phyloP scores from a whole-genome alignment of 139 green algal species.

The Eudorina sp. region DNA sequence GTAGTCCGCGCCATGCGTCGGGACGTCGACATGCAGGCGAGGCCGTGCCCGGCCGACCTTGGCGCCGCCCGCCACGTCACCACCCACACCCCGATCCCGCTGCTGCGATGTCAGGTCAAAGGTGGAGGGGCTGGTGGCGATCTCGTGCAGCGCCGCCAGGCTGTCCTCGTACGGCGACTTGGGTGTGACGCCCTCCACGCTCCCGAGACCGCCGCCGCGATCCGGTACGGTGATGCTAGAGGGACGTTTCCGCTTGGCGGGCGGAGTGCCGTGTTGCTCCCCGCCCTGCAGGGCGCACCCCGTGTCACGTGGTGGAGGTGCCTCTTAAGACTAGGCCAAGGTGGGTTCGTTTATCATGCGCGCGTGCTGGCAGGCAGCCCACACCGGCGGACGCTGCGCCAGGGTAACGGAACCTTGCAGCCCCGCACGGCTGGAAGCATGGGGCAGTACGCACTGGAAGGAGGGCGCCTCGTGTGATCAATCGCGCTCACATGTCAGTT shows the following conservation, averaged over 20 bases:
- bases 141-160: conserved; percentile 61
- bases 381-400: too few species aligned
- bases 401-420: too few species aligned
- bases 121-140: conserved; percentile 54
- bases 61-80: neutral
- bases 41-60: conserved; percentile 22
- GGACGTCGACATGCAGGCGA: conserved; percentile 40
- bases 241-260: conserved; percentile 34
- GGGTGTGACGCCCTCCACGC: conserved; percentile 29
- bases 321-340: too few species aligned
- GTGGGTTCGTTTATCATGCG: too few species aligned
- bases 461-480: too few species aligned
- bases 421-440: too few species aligned
- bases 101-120: conserved; percentile 46
- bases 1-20: neutral
- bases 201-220: neutral
- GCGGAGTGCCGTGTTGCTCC: neutral
- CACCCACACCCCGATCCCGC: neutral
- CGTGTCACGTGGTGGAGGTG: too few species aligned
- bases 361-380: too few species aligned
- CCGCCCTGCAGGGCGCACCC: neutral
- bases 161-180: conserved; percentile 62
- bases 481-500: too few species aligned
- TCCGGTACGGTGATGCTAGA: conserved; percentile 22
- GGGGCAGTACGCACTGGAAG: too few species aligned